phyloP scores from a whole-genome alignment of 2,329 filamentous ascomycete genomes.

The Sclerotinia glacialis region DNA sequence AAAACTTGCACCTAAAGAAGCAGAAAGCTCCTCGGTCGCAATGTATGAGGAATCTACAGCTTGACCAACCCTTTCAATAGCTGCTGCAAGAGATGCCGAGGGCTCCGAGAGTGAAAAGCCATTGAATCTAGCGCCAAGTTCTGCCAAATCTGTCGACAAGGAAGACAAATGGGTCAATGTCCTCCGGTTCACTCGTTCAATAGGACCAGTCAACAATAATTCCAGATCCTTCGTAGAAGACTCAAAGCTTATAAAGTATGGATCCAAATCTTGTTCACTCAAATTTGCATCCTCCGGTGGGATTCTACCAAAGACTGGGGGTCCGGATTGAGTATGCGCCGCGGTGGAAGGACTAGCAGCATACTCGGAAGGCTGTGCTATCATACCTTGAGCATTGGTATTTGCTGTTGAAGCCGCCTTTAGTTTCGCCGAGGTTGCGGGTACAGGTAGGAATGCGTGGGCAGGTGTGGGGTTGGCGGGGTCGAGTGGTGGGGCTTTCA shows the following conservation, averaged over 20 bases:
- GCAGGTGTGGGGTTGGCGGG: slow-evolving; percentile 87
- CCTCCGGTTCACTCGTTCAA: slow-evolving; percentile 94
- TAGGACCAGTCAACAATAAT: slow-evolving; percentile 80
- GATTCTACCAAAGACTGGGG: slow-evolving; percentile 73
- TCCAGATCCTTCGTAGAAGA: slow-evolving; percentile 89
- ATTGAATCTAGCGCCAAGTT: slow-evolving; percentile 93
- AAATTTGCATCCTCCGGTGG: slow-evolving; percentile 74
- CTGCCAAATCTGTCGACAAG: slow-evolving; percentile 82
- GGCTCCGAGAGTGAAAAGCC: slow-evolving; percentile 94
- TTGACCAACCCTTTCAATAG: slow-evolving; percentile 92
- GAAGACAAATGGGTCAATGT: slow-evolving; percentile 82
- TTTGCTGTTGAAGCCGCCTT: slow-evolving; percentile 49
- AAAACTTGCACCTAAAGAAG: slow-evolving; percentile 85
- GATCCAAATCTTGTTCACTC: slow-evolving; percentile 86
- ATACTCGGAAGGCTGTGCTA: slow-evolving; percentile 52
- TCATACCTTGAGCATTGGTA: slow-evolving; percentile 49
- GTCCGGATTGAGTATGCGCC: slow-evolving; percentile 54
- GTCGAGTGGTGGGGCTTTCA: slow-evolving; percentile 93
- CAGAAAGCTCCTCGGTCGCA: slow-evolving; percentile 86
- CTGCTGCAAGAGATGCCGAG: slow-evolving; percentile 80
- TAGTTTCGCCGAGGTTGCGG: slow-evolving; percentile 80
- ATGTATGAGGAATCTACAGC: slow-evolving; percentile 96
- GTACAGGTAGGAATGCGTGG: slow-evolving; percentile 84
- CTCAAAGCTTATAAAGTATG: slow-evolving; percentile 94
- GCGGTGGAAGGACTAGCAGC: slow-evolving; percentile 50